Base-by-base conservation (phyloP, 1,284 basidiomycete genomes). In the Peniophora sp. region DNA sequence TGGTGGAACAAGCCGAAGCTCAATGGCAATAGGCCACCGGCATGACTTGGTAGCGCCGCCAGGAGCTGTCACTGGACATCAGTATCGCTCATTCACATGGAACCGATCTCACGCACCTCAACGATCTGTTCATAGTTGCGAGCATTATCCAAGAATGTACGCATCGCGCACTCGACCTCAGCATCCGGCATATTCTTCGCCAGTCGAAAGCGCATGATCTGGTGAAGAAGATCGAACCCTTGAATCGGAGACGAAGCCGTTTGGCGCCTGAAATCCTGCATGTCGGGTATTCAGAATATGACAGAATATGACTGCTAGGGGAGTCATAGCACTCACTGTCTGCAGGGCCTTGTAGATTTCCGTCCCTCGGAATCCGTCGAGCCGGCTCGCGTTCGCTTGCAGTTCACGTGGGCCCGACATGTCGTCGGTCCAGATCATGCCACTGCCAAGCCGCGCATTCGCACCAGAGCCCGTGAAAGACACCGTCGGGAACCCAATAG, bases 1-100 rank as follows among this genome's bases (percentile, higher is more conserved):
- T 91, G 88, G 68, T 98, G 95, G 68, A 97, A 93, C 3, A 98
- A 72, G 1, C 92, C 90, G 64, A 95, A 92, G 20, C 86, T 86
- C 23, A 99, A 70, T 11, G 92, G 88, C 23, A 90, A 70, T 37
- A 98, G 70, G 0, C 96, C 96, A 36, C 92, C 91, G 5, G 77
- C 74, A 59, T 94, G 87, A 2, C 85, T 80, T 5, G 94, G 85
- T 32, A 88, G 67, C 52, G 80, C 73, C 1, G 93, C 80, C 18
- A 97, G 71, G 11, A 97, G 73, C 93, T 97, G 59, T 22, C 47
- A n/a, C 24, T 17, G 44, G 37, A 43, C 42, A 47, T 39, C 42
- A 47, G 44, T 12, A 42, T 52, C 27, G 20, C 47, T 15, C 20
- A 14, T 14, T 47, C 23, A 0, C 12, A 0, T n/a, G n/a, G n/a